phyloP scores from a whole-genome alignment of 2,329 filamentous ascomycete species.

The Fusarium sp. region DNA sequence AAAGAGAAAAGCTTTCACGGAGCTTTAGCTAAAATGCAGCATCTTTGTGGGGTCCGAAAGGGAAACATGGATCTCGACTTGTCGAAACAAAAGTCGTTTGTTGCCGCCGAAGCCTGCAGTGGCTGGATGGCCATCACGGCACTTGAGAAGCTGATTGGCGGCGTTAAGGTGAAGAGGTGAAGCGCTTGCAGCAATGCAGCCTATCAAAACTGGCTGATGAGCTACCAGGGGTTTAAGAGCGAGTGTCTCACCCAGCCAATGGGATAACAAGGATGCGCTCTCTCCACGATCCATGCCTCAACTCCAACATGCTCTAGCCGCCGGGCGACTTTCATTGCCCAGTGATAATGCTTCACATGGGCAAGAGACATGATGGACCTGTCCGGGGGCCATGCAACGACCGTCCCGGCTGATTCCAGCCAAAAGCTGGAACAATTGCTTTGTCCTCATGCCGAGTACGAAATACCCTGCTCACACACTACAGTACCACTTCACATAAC shows the following conservation, averaged over 20 bases:
- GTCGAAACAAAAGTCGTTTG: slow-evolving; percentile 49
- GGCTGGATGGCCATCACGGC: slow-evolving; percentile 55
- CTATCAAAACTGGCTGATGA: slow-evolving; percentile 43
- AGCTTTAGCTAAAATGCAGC: slow-evolving; percentile 17
- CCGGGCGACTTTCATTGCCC: slow-evolving; percentile 21
- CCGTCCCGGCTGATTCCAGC: slow-evolving; percentile 24
- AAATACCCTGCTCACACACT: slow-evolving; percentile 17
- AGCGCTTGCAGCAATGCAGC: slow-evolving; percentile 39
- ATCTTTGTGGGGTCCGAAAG: slow-evolving; percentile 17
- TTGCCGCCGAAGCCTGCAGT: slow-evolving; percentile 61
- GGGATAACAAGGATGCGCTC: slow-evolving; percentile 16
- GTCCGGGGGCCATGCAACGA: slow-evolving; percentile 31
- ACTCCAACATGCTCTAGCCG: slow-evolving; percentile 40
- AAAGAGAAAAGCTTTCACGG: slow-evolving; percentile 5
- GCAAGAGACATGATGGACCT: slow-evolving; percentile 20
- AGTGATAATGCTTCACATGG: slow-evolving; percentile 27
- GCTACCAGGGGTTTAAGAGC: slow-evolving; percentile 30
- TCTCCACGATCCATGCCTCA: slow-evolving; percentile 40
- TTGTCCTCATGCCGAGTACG: slow-evolving; percentile 19
- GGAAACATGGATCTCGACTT: slow-evolving; percentile 19
- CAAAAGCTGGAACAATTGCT: slow-evolving; percentile 20
- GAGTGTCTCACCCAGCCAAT: slow-evolving; percentile 35
- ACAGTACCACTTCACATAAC: slow-evolving; percentile 34
- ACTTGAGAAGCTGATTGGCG: slow-evolving; percentile 53
- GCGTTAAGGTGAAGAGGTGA: slow-evolving; percentile 32